phyloP scores from a whole-genome alignment of 352 stramenopile species.

The Globisporangium heterothallicum region DNA sequence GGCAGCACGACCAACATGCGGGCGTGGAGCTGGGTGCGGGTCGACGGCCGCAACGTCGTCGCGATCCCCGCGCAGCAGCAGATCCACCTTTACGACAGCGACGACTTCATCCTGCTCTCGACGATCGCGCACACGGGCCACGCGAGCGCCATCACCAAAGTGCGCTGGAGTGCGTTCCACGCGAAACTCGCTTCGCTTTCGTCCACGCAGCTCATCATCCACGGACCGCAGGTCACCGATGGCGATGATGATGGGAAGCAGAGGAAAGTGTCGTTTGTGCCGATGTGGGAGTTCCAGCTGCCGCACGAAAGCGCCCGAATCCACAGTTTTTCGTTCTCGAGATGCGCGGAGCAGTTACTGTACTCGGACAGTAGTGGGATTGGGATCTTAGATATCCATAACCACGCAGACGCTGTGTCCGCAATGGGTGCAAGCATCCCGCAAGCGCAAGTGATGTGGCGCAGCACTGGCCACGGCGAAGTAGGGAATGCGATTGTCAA shows the following conservation, averaged over 20 bases:
- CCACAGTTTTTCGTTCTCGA: conserved; percentile 58
- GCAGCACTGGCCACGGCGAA: conserved; percentile 13
- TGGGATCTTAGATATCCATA: conserved; percentile 46
- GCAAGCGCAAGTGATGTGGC: conserved; percentile 29
- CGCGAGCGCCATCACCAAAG: conserved; percentile 41
- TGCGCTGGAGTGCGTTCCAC: conserved; percentile 76
- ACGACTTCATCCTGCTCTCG: conserved; percentile 76
- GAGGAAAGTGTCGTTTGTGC: conserved; percentile 32
- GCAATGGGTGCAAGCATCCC: conserved; percentile 4
- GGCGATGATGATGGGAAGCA: conserved; percentile 2
- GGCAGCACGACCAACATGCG: conserved; percentile 26
- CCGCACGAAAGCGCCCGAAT: conserved; percentile 17
- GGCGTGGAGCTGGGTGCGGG: conserved; percentile 74
- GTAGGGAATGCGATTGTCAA: conserved; percentile 50
- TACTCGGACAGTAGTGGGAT: conserved; percentile 40
- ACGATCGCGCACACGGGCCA: conserved; percentile 59
- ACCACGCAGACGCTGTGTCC: conserved; percentile 6
- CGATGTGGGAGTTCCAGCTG: conserved; percentile 43
- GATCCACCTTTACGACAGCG: conserved; percentile 76
- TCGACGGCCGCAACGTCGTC: conserved; percentile 79
- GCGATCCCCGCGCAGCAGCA: conserved; percentile 60
- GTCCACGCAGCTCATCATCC: conserved; percentile 49
- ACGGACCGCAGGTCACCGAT: conserved; percentile 44
- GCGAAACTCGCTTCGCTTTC: conserved; percentile 75
- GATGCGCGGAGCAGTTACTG: conserved; percentile 53